Base-by-base conservation (phyloP, 352 stramenopile genomes). In the Globisporangium radiosum region DNA sequence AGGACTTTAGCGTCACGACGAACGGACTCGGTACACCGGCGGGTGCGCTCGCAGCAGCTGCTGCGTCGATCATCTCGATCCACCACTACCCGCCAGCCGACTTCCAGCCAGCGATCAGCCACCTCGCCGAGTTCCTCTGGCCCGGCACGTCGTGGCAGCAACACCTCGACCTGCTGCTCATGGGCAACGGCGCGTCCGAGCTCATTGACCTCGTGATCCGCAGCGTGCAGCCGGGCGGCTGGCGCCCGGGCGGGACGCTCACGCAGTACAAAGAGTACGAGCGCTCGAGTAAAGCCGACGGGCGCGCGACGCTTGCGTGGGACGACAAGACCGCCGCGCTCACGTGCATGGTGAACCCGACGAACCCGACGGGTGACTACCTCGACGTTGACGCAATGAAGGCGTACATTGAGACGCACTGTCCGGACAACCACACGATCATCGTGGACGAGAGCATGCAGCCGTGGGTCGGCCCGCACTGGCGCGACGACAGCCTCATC, bases 381-480 rank as follows among this genome's bases (percentile, higher is more conserved):
- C 70, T 90, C 67, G 64, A 77, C 11, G 72, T 95, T 33, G 77
- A 74, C 13, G 75, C 76, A 56, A 93, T 94, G 76, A 95, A 96
- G 70, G 62, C 57, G 50, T 96, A 95, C 77, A 95, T 96, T 56
- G 82, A 94, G 68, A 80, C 64, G 40, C 64, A 84, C 61, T 94
- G 86, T 60, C 81, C 85, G 5, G 79, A 89, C 60, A 82, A 92
- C 65, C 87, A 92, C 69, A 96, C 88, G 38, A 90, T 96, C 59
- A 96, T 96, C 61, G 76, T 96, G 19, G 88, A 96, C 62, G 88
- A 96, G 70, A 95, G 85, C 66, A 96, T 96, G 88, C 88, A 96
- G 72, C 88, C 88, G 43, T 96, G 88, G 88, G 64, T 95, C 15
- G 87, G 87, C 3, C 79, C 87, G 5, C 60, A 88, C 54, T 96